Percentiles rank a stretch among this genome's conserved stretches.
Evolutionary conservation across 2,329 filamentous ascomycete genomes (phyloP).

Genomic region (Sphaceloma murrayae): DNA sequence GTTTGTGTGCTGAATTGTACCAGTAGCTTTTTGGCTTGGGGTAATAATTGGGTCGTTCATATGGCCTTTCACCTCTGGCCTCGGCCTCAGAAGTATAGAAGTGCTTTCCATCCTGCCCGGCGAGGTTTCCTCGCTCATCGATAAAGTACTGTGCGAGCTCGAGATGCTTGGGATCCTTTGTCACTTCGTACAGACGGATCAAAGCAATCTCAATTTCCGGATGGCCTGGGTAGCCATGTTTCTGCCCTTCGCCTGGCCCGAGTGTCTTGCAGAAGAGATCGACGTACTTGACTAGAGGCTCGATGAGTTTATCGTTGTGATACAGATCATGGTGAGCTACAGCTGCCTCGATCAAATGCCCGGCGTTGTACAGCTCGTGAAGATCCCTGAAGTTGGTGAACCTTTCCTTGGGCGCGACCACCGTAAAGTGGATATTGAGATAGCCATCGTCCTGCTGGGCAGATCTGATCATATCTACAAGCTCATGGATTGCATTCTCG

Average conservation of each 20-base stretch:
- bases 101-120: conserved; percentile 40
- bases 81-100: conserved; percentile 49
- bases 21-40: conserved; percentile 34
- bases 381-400: conserved; percentile 53
- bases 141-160: conserved; percentile 49
- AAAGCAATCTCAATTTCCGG: conserved; percentile 46
- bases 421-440: conserved; percentile 53
- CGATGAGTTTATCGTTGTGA: conserved; percentile 43
- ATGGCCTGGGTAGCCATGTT: conserved; percentile 53
- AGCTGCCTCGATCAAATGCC: conserved; percentile 53
- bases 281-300: conserved; percentile 47
- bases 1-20: conserved; percentile 50
- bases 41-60: conserved; percentile 41
- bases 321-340: conserved; percentile 48
- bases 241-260: conserved; percentile 41
- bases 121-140: conserved; percentile 47
- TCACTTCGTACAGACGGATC: conserved; percentile 37
- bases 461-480: conserved; percentile 48
- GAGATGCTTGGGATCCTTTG: conserved; percentile 32
- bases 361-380: conserved; percentile 55
- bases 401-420: conserved; percentile 46
- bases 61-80: conserved; percentile 41
- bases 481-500: conserved; percentile 43
- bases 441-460: conserved; percentile 54
- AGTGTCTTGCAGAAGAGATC: conserved; percentile 44